Evolutionary conservation across 495 filamentous ascomycete species (phyloP), one percentile per base, ranked within the genome.

Genomic region (Penicillium goetzii): DNA sequence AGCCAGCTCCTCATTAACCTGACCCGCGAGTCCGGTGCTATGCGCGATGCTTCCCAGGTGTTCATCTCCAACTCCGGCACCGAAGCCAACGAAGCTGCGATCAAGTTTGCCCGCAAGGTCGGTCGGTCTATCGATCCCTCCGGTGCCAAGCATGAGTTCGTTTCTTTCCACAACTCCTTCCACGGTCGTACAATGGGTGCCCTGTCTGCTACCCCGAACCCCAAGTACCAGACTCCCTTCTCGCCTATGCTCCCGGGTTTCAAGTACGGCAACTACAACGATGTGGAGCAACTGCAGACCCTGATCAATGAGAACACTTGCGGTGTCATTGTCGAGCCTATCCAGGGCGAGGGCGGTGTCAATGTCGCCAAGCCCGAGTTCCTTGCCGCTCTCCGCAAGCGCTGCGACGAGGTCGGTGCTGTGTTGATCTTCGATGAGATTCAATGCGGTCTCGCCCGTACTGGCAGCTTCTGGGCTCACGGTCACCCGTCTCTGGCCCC

Each of bases 11-110:
- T 99, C n/a, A 85, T 99, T 34, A 78, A 89, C 41, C 84, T 86
- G 62, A 99, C 95, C 2, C 70, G 80, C 51, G 84, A 85, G 57
- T 86, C 89, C 0, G 92, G 92, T 56, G 89, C 81, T 45, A 96
- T 98, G 89, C 85, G 89, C 66, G 84, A 87, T 69, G 93, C 90
- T 6, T 77, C 85, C n/a, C 84, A 89, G 63, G 92, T 89, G 0
- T 99, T 99, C 77, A 83, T 99, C 66, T 97, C 91, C 80, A 99
- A 98, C 79, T 95, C 91, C 15, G 95, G 95, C 38, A 88, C 86
- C 34, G 95, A 98, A 77, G 95, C 95, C 70, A 99, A 99, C 75
- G 95, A 99, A 78, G 95, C 95, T 1, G 95, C 94, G 7, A 91
- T 99, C 70, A 99, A 99, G 75, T 98, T 99, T 73, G 87, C 92